Conservation (phyloP, 768 basidiomycete genomes). For the Russula ochroleuca region DNA sequence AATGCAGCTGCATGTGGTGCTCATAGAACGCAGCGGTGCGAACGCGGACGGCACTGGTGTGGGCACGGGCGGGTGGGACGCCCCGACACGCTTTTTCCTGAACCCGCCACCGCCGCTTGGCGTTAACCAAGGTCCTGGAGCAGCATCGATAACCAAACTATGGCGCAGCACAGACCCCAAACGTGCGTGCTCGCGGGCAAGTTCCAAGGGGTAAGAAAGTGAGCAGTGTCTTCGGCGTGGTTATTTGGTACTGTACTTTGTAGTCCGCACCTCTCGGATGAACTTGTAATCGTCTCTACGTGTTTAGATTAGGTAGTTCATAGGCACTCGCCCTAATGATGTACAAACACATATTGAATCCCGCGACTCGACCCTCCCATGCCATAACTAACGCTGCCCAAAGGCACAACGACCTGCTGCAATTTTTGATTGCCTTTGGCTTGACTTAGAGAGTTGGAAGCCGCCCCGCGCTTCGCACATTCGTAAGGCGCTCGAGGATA, state of each 20-base stretch:
- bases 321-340: no score
- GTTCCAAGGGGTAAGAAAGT: neutral
- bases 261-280: neutral
- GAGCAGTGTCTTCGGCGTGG: no score
- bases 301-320: neutral
- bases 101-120: slow-evolving; percentile 5
- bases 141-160: slow-evolving; percentile 16
- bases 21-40: slow-evolving; percentile 24
- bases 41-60: neutral
- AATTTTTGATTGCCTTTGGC: no score
- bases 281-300: neutral
- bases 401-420: no score
- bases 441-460: no score
- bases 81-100: slow-evolving; percentile 10
- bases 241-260: neutral
- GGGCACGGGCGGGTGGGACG: slow-evolving; percentile 1
- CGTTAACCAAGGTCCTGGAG: neutral
- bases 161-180: neutral
- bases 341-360: no score
- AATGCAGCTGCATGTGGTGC: slow-evolving; percentile 26
- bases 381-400: no score
- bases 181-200: neutral
- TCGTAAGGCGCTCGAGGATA: no score
- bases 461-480: no score
- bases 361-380: no score